Base-by-base conservation (phyloP, 805 yeast genomes). In the Ogataea methylovora region DNA sequence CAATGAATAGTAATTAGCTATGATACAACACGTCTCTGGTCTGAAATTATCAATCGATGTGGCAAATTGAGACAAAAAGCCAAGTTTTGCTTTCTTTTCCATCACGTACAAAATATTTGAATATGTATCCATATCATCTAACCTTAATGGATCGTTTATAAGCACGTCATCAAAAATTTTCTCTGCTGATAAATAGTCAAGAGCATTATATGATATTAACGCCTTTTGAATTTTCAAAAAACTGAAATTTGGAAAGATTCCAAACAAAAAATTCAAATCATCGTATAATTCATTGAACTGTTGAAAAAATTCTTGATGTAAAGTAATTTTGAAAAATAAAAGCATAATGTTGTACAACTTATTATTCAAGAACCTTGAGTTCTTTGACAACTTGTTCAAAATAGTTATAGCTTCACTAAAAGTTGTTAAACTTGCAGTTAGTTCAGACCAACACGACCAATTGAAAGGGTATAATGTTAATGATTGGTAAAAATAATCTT, bases 41-140 rank as follows among this genome's bases (percentile, higher is more conserved):
- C 96, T 69, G 54, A 84, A 85, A 50, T 76, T 79, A 57, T 92
- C 97, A 8, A 87, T 74, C 31, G 76, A 76, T 1, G 83, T 71
- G 0, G 94, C 84, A 51, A 79, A 73, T 50, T 88, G 96, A 1
- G 97, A 96, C 32, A 92, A 58, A 45, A 72, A 84, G 16, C 96
- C 80, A 18, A 92, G 65, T 54, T 92, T 88, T 1, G 94, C 69
- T 41, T 76, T 71, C 54, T 85, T 84, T 49, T 87, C 96, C 83
- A 86, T 84, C 26, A 92, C 97, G 51, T 88, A 92, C 24, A 92
- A 67, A 54, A 92, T 84, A 56, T 92, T 90, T n/a, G 97, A 88
- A 56, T 84, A 92, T 0, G 84, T 76, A 52, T 92, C 98, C 63
- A 92, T 65, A 48, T 88, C 95, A 48, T 92, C 97, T 16, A 92